Base-by-base conservation (phyloP, 1,284 basidiomycete species). In the Sporisorium reilianum region DNA sequence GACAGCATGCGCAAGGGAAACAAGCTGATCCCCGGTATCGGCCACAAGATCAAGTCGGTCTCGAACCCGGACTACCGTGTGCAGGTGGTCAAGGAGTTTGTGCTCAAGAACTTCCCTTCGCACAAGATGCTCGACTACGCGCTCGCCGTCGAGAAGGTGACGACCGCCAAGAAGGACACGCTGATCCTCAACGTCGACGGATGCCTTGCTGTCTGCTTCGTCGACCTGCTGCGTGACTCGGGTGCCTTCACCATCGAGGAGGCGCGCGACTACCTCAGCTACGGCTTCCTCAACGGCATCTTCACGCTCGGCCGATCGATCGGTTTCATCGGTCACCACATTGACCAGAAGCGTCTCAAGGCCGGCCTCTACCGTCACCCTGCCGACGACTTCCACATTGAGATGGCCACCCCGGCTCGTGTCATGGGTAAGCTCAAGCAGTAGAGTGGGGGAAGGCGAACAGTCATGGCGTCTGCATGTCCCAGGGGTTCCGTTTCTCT, bases 21-120 rank as follows among this genome's bases (percentile, higher is more conserved):
- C 90, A 95, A 95, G 87, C 91, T 99, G 79, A 95, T 98, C 88
- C 93, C 92, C 77, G 96, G 96, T 89, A 99, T 99, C 81, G 96
- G 96, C 62, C 96, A 99, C 91, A 98, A 98, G 90, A 97, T 99
- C 89, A 99, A 99, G 91, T 94, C 92, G 49, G 75, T 80, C 42
- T 73, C 76, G 45, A 81, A 82, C 75, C 79, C 84, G 30, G 82
- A 84, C 62, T 79, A 82, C 83, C 94, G 96, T 86, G 96, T 99
- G 79, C 92, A 95, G 87, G 92, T 99, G 64, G 95, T 99, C 71
- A 97, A 97, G 89, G 94, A 97, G 87, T 99, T 93, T 84, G 95
- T 97, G 70, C 88, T 86, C 87, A 95, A 97, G 88, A 88, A 97
- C 89, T 99, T 99, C 93, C 95, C 95, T 8, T 91, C 90, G 62